These are phyloP conservation scores for Boletus subparvulus DNA, from an alignment of 768 basidiomycete genomes.

Conservation along the genomic window DNA sequence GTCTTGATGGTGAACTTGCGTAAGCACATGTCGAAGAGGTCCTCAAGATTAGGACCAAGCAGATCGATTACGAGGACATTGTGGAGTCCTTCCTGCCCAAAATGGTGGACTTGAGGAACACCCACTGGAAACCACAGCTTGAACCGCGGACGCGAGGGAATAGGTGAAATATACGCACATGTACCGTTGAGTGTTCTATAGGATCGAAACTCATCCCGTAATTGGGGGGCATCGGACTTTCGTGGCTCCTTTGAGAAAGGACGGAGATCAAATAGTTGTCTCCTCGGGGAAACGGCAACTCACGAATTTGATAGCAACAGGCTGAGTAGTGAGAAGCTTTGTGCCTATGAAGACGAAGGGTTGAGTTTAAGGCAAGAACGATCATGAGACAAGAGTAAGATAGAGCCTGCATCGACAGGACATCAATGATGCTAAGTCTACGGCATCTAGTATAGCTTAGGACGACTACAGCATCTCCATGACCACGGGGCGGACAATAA, in stretches of 20 bases:
- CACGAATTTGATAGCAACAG: constrained; percentile 98
- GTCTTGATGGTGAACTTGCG: constrained; percentile 98
- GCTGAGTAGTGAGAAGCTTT: constrained; percentile 80
- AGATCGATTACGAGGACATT: constrained; percentile 95
- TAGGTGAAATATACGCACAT: constrained; percentile 49
- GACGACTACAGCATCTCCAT: constrained; percentile 6
- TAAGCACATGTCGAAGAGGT: constrained; percentile 98
- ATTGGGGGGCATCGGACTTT: constrained; percentile 97
- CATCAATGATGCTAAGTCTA: not conserved
- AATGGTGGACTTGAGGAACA: constrained; percentile 97
- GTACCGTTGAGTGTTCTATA: constrained; percentile 94
- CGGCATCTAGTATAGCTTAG: constrained; percentile 4
- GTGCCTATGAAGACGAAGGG: constrained; percentile 51
- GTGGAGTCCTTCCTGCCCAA: constrained; percentile 97
- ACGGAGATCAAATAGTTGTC: constrained; percentile 13
- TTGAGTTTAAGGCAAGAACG: constrained; percentile 13
- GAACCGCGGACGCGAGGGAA: constrained; percentile 13
- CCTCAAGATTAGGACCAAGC: constrained; percentile 95
- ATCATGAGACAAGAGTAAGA: not conserved
- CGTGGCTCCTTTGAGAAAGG: constrained; percentile 71
- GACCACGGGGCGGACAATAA: constrained; percentile 4
- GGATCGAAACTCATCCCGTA: constrained; percentile 95
- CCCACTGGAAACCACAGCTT: constrained; percentile 57
- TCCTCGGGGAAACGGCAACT: constrained; percentile 32
- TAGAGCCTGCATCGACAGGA: constrained; percentile 6